phyloP scores from a whole-genome alignment of 306 rosid species.

The Vachellia pachyceras region DNA sequence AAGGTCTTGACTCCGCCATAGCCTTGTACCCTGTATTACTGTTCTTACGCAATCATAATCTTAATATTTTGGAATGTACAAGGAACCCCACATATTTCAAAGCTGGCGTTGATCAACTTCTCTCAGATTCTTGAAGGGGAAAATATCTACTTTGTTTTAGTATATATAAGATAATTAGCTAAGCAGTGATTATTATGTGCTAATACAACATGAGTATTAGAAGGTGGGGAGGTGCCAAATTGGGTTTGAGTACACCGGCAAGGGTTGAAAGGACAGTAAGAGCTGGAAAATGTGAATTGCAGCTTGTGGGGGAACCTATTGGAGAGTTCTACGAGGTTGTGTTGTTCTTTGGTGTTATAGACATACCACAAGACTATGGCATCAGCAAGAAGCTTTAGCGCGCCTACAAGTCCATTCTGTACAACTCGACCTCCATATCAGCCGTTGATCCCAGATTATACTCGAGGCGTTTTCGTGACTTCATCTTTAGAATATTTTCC shows the following conservation, averaged over 20 bases:
- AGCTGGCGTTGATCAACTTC: constrained; percentile 64
- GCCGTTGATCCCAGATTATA: constrained; percentile 90
- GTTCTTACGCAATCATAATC: neutral
- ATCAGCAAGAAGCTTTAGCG: constrained; percentile 97
- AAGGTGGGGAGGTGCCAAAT: constrained; percentile 68
- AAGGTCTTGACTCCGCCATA: no score
- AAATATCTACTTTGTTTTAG: constrained; percentile 27
- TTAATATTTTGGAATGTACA: constrained; percentile 31
- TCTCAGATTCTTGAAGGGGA: constrained; percentile 72
- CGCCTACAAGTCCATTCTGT: constrained; percentile 91
- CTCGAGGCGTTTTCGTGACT: constrained; percentile 85
- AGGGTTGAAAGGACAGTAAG: constrained; percentile 75
- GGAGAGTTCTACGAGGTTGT: constrained; percentile 78
- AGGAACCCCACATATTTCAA: constrained; percentile 51
- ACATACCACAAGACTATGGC: constrained; percentile 95
- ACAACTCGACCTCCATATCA: constrained; percentile 85
- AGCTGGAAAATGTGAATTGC: constrained; percentile 56
- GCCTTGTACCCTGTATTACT: constrained; percentile 9
- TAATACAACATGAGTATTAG: constrained; percentile 30
- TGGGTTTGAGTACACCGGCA: constrained; percentile 83
- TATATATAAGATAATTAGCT: neutral
- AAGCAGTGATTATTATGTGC: neutral
- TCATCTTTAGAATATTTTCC: constrained; percentile 65
- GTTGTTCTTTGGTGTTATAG: constrained; percentile 80
- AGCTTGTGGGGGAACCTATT: constrained; percentile 78